A percentile compares a stretch with the other conserved stretches of the same genome.
Conservation (phyloP, 1,284 basidiomycete genomes). For the Cryptococcus sp. region DNA sequence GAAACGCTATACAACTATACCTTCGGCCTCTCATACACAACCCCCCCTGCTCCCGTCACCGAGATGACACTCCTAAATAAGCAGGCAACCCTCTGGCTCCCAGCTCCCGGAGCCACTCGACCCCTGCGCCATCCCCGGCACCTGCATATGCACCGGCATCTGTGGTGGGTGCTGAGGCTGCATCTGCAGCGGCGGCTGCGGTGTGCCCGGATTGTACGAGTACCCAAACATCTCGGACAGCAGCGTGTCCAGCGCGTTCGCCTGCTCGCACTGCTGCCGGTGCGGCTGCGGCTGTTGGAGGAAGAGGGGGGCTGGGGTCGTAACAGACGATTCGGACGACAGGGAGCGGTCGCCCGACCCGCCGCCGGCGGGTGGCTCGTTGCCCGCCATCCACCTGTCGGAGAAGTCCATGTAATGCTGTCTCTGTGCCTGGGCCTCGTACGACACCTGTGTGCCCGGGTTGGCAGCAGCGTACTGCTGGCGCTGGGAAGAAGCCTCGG, state of each 20-base stretch:
- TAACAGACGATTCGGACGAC: neutral
- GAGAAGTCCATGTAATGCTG: constrained; percentile 36
- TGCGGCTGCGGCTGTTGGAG: neutral
- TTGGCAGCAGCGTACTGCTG: neutral
- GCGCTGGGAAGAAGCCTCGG: neutral
- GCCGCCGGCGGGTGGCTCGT: constrained; percentile 3
- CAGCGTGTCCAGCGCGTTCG: constrained; percentile 16
- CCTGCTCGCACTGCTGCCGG: neutral
- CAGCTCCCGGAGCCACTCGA: no score
- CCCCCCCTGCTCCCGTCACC: no score
- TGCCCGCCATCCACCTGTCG: constrained; percentile 39
- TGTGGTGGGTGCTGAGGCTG: neutral
- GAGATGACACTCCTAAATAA: no score
- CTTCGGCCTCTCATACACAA: no score
- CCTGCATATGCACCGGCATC: neutral
- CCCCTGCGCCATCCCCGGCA: neutral
- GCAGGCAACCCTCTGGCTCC: no score
- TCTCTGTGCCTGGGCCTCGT: constrained; percentile 5
- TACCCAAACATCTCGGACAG: constrained; percentile 26
- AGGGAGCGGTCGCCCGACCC: neutral
- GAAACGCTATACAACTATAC: no score
- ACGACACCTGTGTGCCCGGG: neutral
- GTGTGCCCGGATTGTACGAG: neutral
- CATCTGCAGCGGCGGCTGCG: neutral
- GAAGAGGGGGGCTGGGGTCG: neutral